These are phyloP conservation scores for Excoecaria agallocha DNA, from an alignment of 345 rosid genomes.

Conservation along the genomic window DNA sequence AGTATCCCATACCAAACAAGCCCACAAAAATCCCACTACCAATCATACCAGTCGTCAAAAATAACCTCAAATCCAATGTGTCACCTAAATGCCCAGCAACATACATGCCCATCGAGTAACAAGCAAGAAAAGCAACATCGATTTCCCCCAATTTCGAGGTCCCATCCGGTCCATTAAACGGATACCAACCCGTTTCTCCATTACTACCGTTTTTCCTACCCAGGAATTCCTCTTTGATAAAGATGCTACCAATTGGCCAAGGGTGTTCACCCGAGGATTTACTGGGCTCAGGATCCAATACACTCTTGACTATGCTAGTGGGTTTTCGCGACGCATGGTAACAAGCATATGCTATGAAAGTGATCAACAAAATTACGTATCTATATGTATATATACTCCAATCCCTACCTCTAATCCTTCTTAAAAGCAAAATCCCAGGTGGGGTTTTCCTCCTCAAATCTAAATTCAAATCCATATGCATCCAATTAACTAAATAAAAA, in stretches of 20 bases:
- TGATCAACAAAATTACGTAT: slow-evolving; percentile 59
- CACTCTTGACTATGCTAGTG: slow-evolving; percentile 90
- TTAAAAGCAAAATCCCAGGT: slow-evolving; percentile 61
- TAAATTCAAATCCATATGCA: slow-evolving; percentile 38
- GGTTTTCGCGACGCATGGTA: slow-evolving; percentile 95
- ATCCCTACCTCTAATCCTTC: slow-evolving; percentile 61
- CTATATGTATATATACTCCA: slow-evolving; percentile 66
- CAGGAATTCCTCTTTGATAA: slow-evolving; percentile 34
- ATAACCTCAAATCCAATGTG: slow-evolving; percentile 76
- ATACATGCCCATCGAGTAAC: slow-evolving; percentile 84
- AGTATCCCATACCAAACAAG: slow-evolving; percentile 88
- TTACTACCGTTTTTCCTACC: not conserved
- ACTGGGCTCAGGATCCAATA: slow-evolving; percentile 59
- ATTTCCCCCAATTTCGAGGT: slow-evolving; percentile 85
- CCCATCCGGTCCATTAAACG: slow-evolving; percentile 67
- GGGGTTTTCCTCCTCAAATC: slow-evolving; percentile 47
- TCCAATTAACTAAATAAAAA: slow-evolving; percentile 11
- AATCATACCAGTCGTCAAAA: slow-evolving; percentile 73
- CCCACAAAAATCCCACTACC: slow-evolving; percentile 90
- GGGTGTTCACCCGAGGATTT: slow-evolving; percentile 22
- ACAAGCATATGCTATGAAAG: slow-evolving; percentile 86
- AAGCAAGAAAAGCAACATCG: slow-evolving; percentile 84
- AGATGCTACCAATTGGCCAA: slow-evolving; percentile 73
- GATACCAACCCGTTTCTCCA: slow-evolving; percentile 61
- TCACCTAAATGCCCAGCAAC: slow-evolving; percentile 94